Evolutionary conservation across 768 basidiomycete species (phyloP), one percentile per base, ranked within the genome.

Genomic region (Phanerochaete carnosa): DNA sequence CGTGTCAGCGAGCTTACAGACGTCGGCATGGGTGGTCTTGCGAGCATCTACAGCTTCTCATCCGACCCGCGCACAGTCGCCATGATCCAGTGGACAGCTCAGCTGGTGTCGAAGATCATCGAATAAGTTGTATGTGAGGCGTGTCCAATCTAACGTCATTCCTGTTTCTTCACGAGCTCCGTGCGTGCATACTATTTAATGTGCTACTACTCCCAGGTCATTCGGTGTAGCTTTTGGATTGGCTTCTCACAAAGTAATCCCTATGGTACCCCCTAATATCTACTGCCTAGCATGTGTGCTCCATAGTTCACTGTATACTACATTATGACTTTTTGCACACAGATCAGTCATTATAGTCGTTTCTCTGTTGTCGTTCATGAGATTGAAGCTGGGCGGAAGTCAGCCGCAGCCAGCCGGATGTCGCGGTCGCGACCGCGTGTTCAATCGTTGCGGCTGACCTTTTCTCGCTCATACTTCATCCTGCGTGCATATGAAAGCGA

Each of bases 81-180:
- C 67, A 82, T 91, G 77, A 81, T 90, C 61, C 82, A 85, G 57
- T 92, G 89, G 88, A 90, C 92, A 60, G 86, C 88, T 32, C 80
- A 82, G 67, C 72, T 86, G 63, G 79, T 86, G 28, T 70, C 74
- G 68, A 79, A 78, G 68, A 83, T 83, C 64, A 79, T 84, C 55
- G 76, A 77, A 72, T 81, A 55, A 58, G 22, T 43, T 2, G 54
- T 13, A 2, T 39, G 35, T 33, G 8, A 9, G 12, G 12, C 26
- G 22, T 26, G 26, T 22, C 26, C 2, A 1, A 25, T 26, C 8
- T 43, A 8, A 12, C 26, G 47, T 49, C 15, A n/a, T 35, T 11
- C 52, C 12, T 35, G 12, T 55, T 15, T 3, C 28, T 43, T 23
- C 37, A 43, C 35, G 35, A 23, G 60, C 33, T 37, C 32, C 33